phyloP scores from a whole-genome alignment of 805 yeast genomes.

The Wickerhamiella shivajii region DNA sequence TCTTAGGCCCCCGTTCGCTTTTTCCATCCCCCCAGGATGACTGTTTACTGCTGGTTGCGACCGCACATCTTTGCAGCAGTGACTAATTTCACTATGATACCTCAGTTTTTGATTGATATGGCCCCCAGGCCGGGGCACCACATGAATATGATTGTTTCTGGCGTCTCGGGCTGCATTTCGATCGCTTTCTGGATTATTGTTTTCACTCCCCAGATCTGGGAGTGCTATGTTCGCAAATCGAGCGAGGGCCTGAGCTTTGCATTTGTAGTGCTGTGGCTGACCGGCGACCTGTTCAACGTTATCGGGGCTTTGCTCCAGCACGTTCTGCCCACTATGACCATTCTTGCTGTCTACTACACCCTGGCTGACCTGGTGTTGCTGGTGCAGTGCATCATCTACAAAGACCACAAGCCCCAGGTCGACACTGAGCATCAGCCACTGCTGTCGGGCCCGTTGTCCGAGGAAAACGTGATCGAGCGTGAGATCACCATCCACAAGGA shows the following conservation, averaged over 20 bases:
- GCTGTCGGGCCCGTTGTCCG: conserved; percentile 2
- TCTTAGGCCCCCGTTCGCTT: too few relatives aligned
- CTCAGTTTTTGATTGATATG: too few relatives aligned
- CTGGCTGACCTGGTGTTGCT: conserved; percentile 75
- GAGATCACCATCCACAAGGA: conserved; percentile 9
- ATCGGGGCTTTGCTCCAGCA: conserved; percentile 83
- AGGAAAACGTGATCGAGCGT: conserved; percentile 10
- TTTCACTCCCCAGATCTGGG: conserved; percentile 92
- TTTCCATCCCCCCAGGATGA: too few relatives aligned
- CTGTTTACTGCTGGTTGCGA: too few relatives aligned
- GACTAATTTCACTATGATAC: too few relatives aligned
- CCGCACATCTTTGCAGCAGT: too few relatives aligned
- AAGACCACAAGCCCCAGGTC: conserved; percentile 39
- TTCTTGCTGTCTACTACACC: conserved; percentile 85
- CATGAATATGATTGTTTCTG: conserved; percentile 12
- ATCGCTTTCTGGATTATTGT: conserved; percentile 97
- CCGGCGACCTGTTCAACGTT: conserved; percentile 88
- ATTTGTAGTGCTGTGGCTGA: conserved; percentile 80
- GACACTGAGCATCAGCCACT: conserved; percentile 10
- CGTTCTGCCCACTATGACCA: conserved; percentile 85
- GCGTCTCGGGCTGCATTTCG: conserved; percentile 50
- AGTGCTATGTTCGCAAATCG: conserved; percentile 42
- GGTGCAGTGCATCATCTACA: conserved; percentile 71
- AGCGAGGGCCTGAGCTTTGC: conserved; percentile 81
- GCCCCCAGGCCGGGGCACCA: conserved; percentile 5